Evolutionary conservation across 2,329 filamentous ascomycete species (phyloP), one percentile per base, ranked within the genome.

Genomic region (Chrysoporthe austroafricana): DNA sequence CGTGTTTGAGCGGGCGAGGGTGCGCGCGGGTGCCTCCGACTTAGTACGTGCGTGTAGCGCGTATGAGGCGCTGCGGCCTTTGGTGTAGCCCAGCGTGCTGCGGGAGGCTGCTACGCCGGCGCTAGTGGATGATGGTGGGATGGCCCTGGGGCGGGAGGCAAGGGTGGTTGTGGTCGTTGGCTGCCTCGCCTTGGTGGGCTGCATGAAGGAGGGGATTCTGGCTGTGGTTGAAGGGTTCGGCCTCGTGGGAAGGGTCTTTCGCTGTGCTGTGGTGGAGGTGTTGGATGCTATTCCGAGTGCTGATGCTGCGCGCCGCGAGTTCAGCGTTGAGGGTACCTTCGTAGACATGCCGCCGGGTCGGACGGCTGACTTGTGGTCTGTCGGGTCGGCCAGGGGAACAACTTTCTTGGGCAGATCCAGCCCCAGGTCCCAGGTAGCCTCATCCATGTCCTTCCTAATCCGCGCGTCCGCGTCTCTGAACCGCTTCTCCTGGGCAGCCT

Each of bases 41-140:
- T 59, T 46, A 71, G 68, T 59, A 69, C 65, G 60, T 34, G 72
- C 74, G 16, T 80, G 79, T 42, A 86, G 74, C 54, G 84, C 77
- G 0, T 83, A 82, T 1, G 82, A 84, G 4, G 84, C 81, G 4
- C 82, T 82, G 44, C 92, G 87, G 44, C 94, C 94, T 77, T 91
- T 93, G 66, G 87, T 92, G 76, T 97, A 97, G 18, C 94, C 94
- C 54, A 97, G 85, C 0, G 94, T 97, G 66, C 88, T 94, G 70
- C 90, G 88, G 1, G 94, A 97, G 6, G 88, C 89, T 6, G 86
- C 87, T 32, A 87, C 84, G 13, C 86, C 83, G 9, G 84, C 84
- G 71, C 88, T 86, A 59, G 88, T 86, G 72, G 86, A 83, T 11
- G 83, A 83, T 0, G 83, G 79, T 60, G 79, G 76, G 69, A 85